Percentiles rank a stretch among this genome's conserved stretches.
Evolutionary conservation across 208 protist species (phyloP).

Genomic region (Leishmania arabica): DNA sequence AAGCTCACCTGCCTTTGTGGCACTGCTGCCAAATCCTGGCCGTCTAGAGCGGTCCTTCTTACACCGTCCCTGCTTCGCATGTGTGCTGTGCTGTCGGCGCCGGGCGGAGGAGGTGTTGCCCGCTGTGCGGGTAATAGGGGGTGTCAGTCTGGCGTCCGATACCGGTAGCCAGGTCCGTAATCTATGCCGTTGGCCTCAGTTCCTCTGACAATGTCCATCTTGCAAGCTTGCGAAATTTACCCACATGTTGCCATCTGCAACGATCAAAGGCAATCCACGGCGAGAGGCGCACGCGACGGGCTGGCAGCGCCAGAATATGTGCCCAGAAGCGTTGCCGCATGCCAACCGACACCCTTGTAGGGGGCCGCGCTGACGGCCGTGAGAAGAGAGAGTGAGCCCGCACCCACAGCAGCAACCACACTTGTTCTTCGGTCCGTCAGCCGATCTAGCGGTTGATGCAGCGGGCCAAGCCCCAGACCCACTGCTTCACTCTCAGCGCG

Average conservation of each 20-base stretch:
- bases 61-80: background rate
- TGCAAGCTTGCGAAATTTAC: too few relatives aligned
- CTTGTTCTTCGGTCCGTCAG: background rate
- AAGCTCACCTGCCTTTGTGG: background rate
- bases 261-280: too few relatives aligned
- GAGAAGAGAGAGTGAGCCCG: background rate
- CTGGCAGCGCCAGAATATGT: too few relatives aligned
- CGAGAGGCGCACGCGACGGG: too few relatives aligned
- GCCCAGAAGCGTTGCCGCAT: background rate
- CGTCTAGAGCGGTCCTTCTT: background rate
- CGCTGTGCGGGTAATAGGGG: background rate
- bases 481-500: too few relatives aligned
- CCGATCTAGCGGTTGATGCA: background rate
- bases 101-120: too few relatives aligned
- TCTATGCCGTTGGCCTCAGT: too few relatives aligned
- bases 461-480: background rate
- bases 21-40: background rate
- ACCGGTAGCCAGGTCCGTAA: too few relatives aligned
- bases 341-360: background rate
- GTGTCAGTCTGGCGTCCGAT: background rate
- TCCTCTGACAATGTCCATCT: too few relatives aligned
- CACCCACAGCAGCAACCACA: background rate
- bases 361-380: background rate
- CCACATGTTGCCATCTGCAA: too few relatives aligned
- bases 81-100: too few relatives aligned